Conservation (phyloP, 371 early-diverging fungal genomes). For the Zychaea mexicana region DNA sequence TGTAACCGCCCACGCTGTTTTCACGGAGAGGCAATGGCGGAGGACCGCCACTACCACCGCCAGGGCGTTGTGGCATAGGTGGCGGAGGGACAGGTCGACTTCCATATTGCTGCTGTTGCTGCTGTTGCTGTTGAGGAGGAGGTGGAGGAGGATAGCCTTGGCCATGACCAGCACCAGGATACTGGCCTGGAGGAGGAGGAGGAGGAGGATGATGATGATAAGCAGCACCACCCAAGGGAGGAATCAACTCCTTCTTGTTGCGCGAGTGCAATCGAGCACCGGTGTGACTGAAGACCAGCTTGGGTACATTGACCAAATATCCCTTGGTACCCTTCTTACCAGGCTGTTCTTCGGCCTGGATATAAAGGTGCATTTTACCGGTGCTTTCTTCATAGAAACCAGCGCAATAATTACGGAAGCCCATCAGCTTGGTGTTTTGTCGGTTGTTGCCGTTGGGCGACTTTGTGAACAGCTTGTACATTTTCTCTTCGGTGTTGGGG, state of each 20-base stretch:
- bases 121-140: neutral
- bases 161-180: too few species aligned
- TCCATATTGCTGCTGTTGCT: neutral
- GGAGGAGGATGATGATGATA: neutral
- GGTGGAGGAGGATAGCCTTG: neutral
- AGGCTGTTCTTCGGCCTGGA: constrained; percentile 45
- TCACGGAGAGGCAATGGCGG: neutral
- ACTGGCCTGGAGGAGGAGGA: too few species aligned
- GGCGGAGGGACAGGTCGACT: constrained; percentile 18
- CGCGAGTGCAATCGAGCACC: constrained; percentile 30
- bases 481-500: constrained; percentile 37
- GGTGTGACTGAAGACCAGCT: constrained; percentile 43
- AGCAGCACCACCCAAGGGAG: neutral
- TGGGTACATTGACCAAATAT: constrained; percentile 44
- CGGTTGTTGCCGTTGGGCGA: constrained; percentile 43
- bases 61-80: constrained; percentile 11
- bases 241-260: constrained; percentile 15
- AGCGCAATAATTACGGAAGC: constrained; percentile 29
- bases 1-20: constrained; percentile 1
- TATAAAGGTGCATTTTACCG: constrained; percentile 47
- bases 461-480: constrained; percentile 40
- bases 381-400: constrained; percentile 43
- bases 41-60: neutral
- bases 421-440: constrained; percentile 43
- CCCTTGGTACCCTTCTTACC: constrained; percentile 49